These are phyloP conservation scores for Candida multigemmis DNA, from an alignment of 805 yeast genomes.

Conservation along the genomic window DNA sequence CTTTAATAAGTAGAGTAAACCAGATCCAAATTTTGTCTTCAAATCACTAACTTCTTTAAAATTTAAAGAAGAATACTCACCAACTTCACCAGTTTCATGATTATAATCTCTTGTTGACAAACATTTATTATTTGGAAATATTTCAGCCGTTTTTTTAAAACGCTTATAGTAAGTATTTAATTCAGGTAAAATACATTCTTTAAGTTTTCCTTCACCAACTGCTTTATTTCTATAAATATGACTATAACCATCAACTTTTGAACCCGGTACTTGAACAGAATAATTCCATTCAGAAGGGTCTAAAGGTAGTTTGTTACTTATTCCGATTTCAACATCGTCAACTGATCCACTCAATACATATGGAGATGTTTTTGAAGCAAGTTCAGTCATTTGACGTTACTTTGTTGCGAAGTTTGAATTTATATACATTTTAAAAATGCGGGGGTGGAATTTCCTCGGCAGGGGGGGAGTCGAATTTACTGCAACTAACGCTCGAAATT, in stretches of 20 bases:
- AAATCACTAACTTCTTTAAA: constrained; percentile 34
- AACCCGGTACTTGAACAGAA: constrained; percentile 7
- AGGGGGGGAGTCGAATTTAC: too few relatives aligned
- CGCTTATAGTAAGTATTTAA: constrained; percentile 28
- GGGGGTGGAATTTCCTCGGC: too few relatives aligned
- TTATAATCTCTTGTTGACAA: constrained; percentile 29
- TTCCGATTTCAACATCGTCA: too few relatives aligned
- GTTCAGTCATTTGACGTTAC: too few relatives aligned
- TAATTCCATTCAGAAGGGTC: too few relatives aligned
- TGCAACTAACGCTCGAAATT: too few relatives aligned
- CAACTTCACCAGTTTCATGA: constrained; percentile 17
- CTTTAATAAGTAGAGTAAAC: constrained; percentile 28
- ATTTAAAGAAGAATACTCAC: constrained; percentile 32
- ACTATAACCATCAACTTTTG: constrained; percentile 14
- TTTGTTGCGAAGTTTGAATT: too few relatives aligned
- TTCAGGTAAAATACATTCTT: constrained; percentile 20
- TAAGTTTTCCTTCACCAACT: constrained; percentile 1
- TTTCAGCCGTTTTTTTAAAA: constrained; percentile 15
- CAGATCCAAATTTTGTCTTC: constrained; percentile 46
- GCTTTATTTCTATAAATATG: constrained; percentile 19
- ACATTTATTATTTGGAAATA: constrained; percentile 18
- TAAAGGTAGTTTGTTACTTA: too few relatives aligned
- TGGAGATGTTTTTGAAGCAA: too few relatives aligned
- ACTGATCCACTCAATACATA: too few relatives aligned
- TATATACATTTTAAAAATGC: too few relatives aligned